Evolutionary conservation across 176 grass and related monocot species (phyloP).

Genomic region (Oryza meridionalis): DNA sequence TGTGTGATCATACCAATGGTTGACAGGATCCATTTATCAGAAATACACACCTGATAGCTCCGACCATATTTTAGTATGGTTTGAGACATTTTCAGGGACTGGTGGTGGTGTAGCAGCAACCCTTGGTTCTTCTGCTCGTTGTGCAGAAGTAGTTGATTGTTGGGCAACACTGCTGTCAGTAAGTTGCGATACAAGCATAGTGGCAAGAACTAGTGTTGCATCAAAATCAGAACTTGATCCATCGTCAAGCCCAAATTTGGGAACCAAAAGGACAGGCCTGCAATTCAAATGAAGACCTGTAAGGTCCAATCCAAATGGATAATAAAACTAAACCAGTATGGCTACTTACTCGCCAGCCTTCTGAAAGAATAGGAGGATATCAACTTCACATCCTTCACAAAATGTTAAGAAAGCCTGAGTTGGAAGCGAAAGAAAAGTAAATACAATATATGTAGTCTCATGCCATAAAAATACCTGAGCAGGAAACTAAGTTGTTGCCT

Average conservation of each 20-base stretch:
- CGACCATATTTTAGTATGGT: conserved; percentile 93
- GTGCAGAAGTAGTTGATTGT: conserved; percentile 48
- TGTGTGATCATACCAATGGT: conserved; percentile 25
- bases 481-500: background rate
- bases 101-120: conserved; percentile 52
- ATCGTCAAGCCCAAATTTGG: conserved; percentile 78
- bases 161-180: conserved; percentile 47
- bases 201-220: conserved; percentile 79
- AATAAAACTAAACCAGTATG: conserved; percentile 23
- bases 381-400: conserved; percentile 93
- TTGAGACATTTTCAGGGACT: conserved; percentile 63
- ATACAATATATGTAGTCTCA: conserved; percentile 5
- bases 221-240: conserved; percentile 78
- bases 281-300: conserved; percentile 23
- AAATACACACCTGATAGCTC: conserved; percentile 84
- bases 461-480: conserved; percentile 15
- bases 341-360: conserved; percentile 85
- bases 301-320: background rate
- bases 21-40: conserved; percentile 27
- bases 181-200: conserved; percentile 86
- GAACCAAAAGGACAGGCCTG: conserved; percentile 79
- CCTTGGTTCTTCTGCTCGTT: conserved; percentile 49
- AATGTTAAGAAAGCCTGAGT: conserved; percentile 84
- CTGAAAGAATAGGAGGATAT: conserved; percentile 84
- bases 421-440: conserved; percentile 10